A percentile compares a stretch with the other conserved stretches of the same genome.
These are phyloP conservation scores for Chlamydomonas asymmetrica DNA, from an alignment of 139 green algal genomes.

Conservation along the genomic window DNA sequence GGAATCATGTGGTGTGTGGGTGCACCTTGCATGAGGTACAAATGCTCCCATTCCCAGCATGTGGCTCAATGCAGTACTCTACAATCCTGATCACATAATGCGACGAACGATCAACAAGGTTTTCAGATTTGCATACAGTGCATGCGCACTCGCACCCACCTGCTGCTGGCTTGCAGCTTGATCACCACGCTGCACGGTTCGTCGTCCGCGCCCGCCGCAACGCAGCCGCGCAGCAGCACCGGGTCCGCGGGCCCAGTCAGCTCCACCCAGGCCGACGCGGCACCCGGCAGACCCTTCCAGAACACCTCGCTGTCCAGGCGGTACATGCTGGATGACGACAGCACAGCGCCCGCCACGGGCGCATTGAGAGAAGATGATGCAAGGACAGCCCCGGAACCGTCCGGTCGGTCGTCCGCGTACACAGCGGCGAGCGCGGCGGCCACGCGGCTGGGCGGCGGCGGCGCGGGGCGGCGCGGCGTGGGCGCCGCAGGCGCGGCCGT, in stretches of 20 bases:
- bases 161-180: conserved; percentile 36
- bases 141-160: too few species aligned
- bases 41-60: too few species aligned
- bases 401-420: neutral
- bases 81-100: too few species aligned
- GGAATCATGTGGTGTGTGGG: too few species aligned
- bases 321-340: neutral
- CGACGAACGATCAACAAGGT: too few species aligned
- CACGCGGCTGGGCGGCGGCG: too few species aligned
- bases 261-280: conserved; percentile 35
- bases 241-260: conserved; percentile 52
- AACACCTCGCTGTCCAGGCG: conserved; percentile 21
- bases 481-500: conserved; percentile 18
- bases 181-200: conserved; percentile 20
- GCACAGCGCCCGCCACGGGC: neutral
- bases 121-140: too few species aligned
- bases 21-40: too few species aligned
- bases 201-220: conserved; percentile 13
- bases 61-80: too few species aligned
- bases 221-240: conserved; percentile 35
- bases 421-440: neutral
- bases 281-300: conserved; percentile 10
- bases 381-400: too few species aligned
- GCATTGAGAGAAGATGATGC: too few species aligned
- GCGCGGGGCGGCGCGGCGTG: neutral